Percentiles rank a stretch among this genome's conserved stretches.
Evolutionary conservation across 1,139 yeast genomes (phyloP).

Genomic region (Kodamaea derodonti): DNA sequence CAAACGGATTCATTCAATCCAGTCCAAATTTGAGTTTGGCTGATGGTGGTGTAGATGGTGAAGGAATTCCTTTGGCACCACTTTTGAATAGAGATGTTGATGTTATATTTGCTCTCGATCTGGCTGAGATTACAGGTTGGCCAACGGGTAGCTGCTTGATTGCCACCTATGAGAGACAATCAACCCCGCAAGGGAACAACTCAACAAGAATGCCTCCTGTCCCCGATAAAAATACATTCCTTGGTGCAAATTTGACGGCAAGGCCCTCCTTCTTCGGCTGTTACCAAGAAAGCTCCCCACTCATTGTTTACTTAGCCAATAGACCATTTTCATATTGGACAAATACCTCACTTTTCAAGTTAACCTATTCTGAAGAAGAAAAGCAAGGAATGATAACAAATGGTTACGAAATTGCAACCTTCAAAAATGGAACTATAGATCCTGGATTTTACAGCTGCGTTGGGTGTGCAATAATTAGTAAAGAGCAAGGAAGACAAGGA

Average conservation of each 20-base stretch:
- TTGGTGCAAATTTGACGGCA: conserved; percentile 15
- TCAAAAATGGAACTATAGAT: conserved; percentile 69
- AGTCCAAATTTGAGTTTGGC: conserved; percentile 12
- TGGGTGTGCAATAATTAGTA: conserved; percentile 82
- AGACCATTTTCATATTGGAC: conserved; percentile 18
- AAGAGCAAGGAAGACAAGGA: conserved; percentile 72
- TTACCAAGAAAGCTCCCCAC: conserved; percentile 12
- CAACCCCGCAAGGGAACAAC: conserved; percentile 15
- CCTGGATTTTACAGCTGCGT: conserved; percentile 73
- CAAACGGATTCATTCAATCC: conserved; percentile 3
- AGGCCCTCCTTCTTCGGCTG: conserved; percentile 24
- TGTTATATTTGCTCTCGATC: conserved; percentile 18
- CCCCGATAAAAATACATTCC: conserved; percentile 17
- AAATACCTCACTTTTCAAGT: conserved; percentile 16
- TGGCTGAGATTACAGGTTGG: conserved; percentile 7
- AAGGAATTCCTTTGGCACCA: conserved; percentile 18
- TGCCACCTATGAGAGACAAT: conserved; percentile 18
- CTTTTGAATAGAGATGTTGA: conserved; percentile 18
- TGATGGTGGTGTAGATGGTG: conserved; percentile 22
- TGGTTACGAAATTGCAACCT: conserved; percentile 76
- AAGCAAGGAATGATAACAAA: conserved; percentile 61
- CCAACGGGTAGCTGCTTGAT: conserved; percentile 18
- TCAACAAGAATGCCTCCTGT: conserved; percentile 26
- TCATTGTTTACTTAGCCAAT: conserved; percentile 20
- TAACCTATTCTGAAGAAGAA: conserved; percentile 40